These are phyloP conservation scores for Fennellomyces sp. DNA, from an alignment of 371 early-diverging fungal species.

Conservation along the genomic window DNA sequence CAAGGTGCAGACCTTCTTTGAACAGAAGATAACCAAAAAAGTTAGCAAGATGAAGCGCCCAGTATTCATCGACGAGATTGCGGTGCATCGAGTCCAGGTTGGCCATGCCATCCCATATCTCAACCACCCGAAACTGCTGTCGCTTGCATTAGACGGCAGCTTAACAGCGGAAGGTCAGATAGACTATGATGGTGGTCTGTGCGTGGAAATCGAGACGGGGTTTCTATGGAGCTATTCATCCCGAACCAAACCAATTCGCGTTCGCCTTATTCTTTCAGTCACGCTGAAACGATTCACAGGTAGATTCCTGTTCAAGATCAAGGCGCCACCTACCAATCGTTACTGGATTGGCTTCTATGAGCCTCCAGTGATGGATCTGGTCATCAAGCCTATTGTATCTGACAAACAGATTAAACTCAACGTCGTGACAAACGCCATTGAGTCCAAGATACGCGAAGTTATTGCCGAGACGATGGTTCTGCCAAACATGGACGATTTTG, in stretches of 20 bases:
- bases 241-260: slow-evolving; percentile 69
- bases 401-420: slow-evolving; percentile 80
- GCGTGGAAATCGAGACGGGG: slow-evolving; percentile 72
- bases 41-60: slow-evolving; percentile 67
- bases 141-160: slow-evolving; percentile 70
- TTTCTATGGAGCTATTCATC: slow-evolving; percentile 42
- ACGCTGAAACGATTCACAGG: slow-evolving; percentile 69
- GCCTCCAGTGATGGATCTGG: slow-evolving; percentile 75
- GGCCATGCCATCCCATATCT: slow-evolving; percentile 86
- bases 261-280: slow-evolving; percentile 78
- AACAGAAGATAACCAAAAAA: slow-evolving; percentile 67
- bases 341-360: slow-evolving; percentile 89
- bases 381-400: slow-evolving; percentile 82
- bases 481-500: slow-evolving; percentile 91
- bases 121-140: slow-evolving; percentile 73
- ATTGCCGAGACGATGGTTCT: slow-evolving; percentile 79
- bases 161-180: slow-evolving; percentile 74
- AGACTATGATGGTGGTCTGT: slow-evolving; percentile 76
- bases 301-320: slow-evolving; percentile 74
- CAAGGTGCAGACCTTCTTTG: slow-evolving; percentile 54
- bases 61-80: slow-evolving; percentile 77
- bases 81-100: slow-evolving; percentile 71
- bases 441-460: slow-evolving; percentile 80
- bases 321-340: slow-evolving; percentile 85
- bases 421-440: slow-evolving; percentile 80